These are phyloP conservation scores for Tolypocladium tundrense DNA, from an alignment of 2,329 filamentous ascomycete species.

Conservation along the genomic window DNA sequence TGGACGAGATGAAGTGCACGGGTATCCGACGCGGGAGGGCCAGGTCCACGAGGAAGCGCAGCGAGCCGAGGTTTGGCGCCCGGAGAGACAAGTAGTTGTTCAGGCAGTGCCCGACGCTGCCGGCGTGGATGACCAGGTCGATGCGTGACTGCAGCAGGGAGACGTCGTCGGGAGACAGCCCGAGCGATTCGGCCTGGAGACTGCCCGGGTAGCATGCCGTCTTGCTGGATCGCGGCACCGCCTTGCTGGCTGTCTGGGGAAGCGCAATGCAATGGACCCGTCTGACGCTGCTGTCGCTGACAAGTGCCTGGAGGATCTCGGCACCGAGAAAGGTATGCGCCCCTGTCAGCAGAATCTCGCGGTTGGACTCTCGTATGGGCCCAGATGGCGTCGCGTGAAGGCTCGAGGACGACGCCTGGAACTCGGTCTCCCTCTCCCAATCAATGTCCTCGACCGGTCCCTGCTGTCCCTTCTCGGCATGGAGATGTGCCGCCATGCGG, in stretches of 20 bases:
- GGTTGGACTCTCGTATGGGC: not conserved
- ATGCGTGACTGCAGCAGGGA: conserved; percentile 2
- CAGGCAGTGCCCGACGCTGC: conserved; percentile 21
- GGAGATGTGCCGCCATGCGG: conserved; percentile 24
- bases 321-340: conserved; percentile 29
- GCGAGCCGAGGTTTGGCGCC: conserved; percentile 14
- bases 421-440: conserved; percentile 8
- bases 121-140: conserved; percentile 40
- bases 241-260: conserved; percentile 1
- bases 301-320: conserved; percentile 25
- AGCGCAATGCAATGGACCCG: conserved; percentile 36
- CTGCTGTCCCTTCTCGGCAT: conserved; percentile 6
- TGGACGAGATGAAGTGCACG: conserved; percentile 24
- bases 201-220: conserved; percentile 2
- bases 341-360: not conserved
- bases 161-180: conserved; percentile 1
- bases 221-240: not conserved
- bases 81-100: conserved; percentile 18
- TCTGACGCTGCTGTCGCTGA: conserved; percentile 16
- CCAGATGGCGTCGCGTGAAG: not conserved
- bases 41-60: conserved; percentile 15
- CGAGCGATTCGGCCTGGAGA: conserved; percentile 1
- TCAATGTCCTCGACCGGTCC: not conserved
- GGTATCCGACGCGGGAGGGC: conserved; percentile 13
- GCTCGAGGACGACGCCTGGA: conserved; percentile 10